Percentiles rank a stretch among this genome's conserved stretches.
These are phyloP conservation scores for Hygrocybe coccinea DNA, from an alignment of 768 basidiomycete species.

Conservation along the genomic window DNA sequence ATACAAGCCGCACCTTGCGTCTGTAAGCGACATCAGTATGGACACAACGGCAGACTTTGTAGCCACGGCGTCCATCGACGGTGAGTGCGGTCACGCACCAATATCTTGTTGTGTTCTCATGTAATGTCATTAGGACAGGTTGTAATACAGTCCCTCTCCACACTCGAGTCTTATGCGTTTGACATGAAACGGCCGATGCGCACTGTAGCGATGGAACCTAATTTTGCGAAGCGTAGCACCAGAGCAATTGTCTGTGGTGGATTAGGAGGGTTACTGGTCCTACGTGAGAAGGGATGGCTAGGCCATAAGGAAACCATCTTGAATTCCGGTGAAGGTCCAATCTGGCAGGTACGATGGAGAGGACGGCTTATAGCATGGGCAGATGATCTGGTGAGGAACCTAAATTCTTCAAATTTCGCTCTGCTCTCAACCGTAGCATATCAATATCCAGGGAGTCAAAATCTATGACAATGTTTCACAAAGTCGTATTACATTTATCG, in stretches of 20 bases:
- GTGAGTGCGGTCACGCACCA: slow-evolving; percentile 39
- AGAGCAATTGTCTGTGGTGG: slow-evolving; percentile 89
- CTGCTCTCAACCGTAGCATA: neutral
- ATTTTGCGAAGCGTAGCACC: slow-evolving; percentile 73
- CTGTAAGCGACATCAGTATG: slow-evolving; percentile 78
- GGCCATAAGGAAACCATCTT: slow-evolving; percentile 87
- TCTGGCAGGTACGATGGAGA: slow-evolving; percentile 89
- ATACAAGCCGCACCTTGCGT: slow-evolving; percentile 85
- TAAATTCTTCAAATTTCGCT: neutral
- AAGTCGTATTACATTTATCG: slow-evolving; percentile 78
- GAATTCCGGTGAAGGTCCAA: slow-evolving; percentile 84
- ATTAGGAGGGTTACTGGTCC: slow-evolving; percentile 77
- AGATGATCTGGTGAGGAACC: slow-evolving; percentile 71
- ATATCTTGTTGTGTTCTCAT: slow-evolving; percentile 12
- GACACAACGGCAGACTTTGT: slow-evolving; percentile 86
- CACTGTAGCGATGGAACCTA: slow-evolving; percentile 84
- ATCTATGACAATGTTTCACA: slow-evolving; percentile 82
- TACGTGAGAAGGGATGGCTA: slow-evolving; percentile 95
- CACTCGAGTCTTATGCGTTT: slow-evolving; percentile 75
- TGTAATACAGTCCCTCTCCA: slow-evolving; percentile 75
- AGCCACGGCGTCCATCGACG: slow-evolving; percentile 89
- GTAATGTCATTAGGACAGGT: slow-evolving; percentile 67
- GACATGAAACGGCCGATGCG: slow-evolving; percentile 92
- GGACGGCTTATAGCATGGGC: slow-evolving; percentile 91
- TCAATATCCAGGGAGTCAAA: slow-evolving; percentile 71